phyloP scores from a whole-genome alignment of 306 rosid species.

The Quercus rubra region DNA sequence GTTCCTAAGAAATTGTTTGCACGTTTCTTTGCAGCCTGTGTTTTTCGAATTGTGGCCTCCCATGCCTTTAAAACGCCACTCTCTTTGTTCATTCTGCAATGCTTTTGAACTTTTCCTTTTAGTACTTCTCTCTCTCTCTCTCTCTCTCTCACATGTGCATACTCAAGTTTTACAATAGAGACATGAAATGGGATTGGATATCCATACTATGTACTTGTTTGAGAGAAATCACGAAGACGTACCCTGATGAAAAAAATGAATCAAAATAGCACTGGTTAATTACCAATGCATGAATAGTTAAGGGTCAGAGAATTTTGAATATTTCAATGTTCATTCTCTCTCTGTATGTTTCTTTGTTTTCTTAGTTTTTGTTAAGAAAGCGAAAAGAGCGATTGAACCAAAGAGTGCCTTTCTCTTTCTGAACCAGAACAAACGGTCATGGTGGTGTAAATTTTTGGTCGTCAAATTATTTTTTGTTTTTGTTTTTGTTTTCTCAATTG shows the following conservation, averaged over 20 bases:
- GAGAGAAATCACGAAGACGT: slow-evolving; percentile 10
- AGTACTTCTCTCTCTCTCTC: neutral
- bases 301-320: neutral
- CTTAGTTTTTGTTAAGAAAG: slow-evolving; percentile 26
- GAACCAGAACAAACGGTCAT: slow-evolving; percentile 26
- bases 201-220: neutral
- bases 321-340: slow-evolving; percentile 1
- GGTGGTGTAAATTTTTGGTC: slow-evolving; percentile 18
- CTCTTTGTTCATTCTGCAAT: slow-evolving; percentile 56
- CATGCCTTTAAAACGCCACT: slow-evolving; percentile 84
- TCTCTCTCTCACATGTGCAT: slow-evolving; percentile 2
- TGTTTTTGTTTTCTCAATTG: no score
- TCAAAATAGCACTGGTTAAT: neutral
- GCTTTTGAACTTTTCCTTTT: neutral
- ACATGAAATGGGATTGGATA: neutral
- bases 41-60: slow-evolving; percentile 83
- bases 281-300: slow-evolving; percentile 11
- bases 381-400: slow-evolving; percentile 28
- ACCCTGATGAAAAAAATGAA: slow-evolving; percentile 23
- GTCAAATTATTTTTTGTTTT: slow-evolving; percentile 23
- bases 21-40: slow-evolving; percentile 78
- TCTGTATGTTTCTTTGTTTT: neutral
- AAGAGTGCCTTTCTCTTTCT: slow-evolving; percentile 22
- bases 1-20: slow-evolving; percentile 82
- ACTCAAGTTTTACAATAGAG: neutral